Base-by-base conservation (phyloP, 2,329 filamentous ascomycete species). In the Aureobasidium sp. region DNA sequence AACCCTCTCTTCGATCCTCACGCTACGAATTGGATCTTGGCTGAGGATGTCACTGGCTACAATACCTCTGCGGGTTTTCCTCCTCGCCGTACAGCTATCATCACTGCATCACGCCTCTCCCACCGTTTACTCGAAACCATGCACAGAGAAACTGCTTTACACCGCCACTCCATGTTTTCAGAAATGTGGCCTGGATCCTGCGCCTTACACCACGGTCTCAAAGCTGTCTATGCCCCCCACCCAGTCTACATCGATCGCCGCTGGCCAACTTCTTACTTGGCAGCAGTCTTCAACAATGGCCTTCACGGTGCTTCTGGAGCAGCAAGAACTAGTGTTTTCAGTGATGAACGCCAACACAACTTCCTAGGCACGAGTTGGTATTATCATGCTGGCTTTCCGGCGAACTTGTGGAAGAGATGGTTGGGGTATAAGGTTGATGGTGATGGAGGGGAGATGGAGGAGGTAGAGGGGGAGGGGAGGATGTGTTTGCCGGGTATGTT, bases 261-360 rank as follows among this genome's bases (percentile, higher is more conserved):
- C 7, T 61, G 58, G 58, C 58, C 58, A 25, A 15, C 50, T 15
- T 5, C 8, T 10, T 50, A n/a, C 5, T 29, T 36, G 15, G 29
- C 48, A 13, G 42, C 15, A 3, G 50, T 15, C 5, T 61, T 61
- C 58, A 61, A 61, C 33, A 43, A 29, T 42, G 58, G 58, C 16
- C 25, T 40, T 4, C 11, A 50, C 27, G 58, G 58, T 38, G 38
- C 58, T 2, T 38, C 31, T 50, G 58, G 58, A 27, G 58, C 43
- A 31, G 50, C 48, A 38, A 36, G 29, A 27, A 50, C 43, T 15
- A 50, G 43, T 27, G 47, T 48, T 4, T 61, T 50, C n/a, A n/a
- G n/a, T n/a, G 58, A 43, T 18, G 43, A n/a, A n/a, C 38, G 38
- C 8, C 43, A 61, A n/a, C 58, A 61, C 58, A 61, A 61, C 20